Conservation (phyloP, 192 early-diverging fungal species). For the Podila clonocystis region DNA sequence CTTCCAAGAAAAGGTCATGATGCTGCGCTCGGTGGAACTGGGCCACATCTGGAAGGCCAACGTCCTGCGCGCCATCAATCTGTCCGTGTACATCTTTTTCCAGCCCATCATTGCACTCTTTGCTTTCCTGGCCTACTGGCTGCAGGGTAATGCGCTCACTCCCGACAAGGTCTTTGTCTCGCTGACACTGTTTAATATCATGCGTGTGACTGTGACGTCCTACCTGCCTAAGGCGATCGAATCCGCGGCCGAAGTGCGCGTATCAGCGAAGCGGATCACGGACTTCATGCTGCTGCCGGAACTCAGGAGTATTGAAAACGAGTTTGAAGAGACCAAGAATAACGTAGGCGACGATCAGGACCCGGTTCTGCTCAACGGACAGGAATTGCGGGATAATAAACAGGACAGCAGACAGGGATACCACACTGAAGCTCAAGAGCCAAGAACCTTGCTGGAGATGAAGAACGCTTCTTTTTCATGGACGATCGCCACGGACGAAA, state of each 20-base stretch:
- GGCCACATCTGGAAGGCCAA: constrained; percentile 49
- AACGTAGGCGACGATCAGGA: background rate
- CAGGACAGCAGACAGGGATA: too few species aligned
- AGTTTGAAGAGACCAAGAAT: constrained; percentile 9
- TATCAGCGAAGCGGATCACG: constrained; percentile 45
- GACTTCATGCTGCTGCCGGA: constrained; percentile 53
- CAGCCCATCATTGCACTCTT: constrained; percentile 38
- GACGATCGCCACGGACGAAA: constrained; percentile 21
- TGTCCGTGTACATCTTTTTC: constrained; percentile 54
- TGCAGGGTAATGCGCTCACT: constrained; percentile 26
- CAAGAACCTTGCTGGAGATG: constrained; percentile 35
- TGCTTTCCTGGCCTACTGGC: constrained; percentile 48
- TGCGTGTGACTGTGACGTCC: constrained; percentile 53
- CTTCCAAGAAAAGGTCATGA: constrained; percentile 50
- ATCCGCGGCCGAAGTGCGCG: constrained; percentile 47
- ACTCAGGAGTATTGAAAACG: constrained; percentile 37
- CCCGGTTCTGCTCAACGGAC: too few species aligned
- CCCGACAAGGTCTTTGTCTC: constrained; percentile 54
- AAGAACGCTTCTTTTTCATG: constrained; percentile 47
- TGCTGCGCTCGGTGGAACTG: constrained; percentile 45
- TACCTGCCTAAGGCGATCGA: constrained; percentile 54
- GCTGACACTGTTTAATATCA: constrained; percentile 49
- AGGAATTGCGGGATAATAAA: too few species aligned
- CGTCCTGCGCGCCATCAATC: constrained; percentile 45
- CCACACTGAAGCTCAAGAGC: background rate